These are phyloP conservation scores for Cryptococcus deneoformans DNA, from an alignment of 1,284 basidiomycete genomes.

Conservation along the genomic window DNA sequence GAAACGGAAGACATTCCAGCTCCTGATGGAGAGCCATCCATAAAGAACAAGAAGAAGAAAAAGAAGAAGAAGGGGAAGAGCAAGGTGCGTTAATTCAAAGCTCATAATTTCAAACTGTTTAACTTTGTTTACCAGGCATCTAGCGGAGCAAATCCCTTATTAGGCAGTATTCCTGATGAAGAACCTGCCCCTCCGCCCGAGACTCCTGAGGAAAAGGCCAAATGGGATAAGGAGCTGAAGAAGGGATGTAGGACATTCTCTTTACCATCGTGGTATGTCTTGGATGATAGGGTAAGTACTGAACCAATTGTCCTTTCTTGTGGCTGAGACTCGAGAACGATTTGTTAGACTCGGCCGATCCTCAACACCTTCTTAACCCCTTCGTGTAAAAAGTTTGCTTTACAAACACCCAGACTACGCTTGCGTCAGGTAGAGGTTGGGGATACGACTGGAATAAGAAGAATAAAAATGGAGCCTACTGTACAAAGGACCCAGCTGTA, in stretches of 20 bases:
- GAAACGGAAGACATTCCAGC: background rate
- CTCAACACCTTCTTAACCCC: conserved; percentile 32
- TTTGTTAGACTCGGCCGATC: conserved; percentile 4
- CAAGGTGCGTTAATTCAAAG: conserved; percentile 7
- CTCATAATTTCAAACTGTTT: no score
- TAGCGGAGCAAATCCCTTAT: background rate
- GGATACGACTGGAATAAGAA: conserved; percentile 34
- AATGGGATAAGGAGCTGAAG: conserved; percentile 25
- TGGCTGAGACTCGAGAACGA: background rate
- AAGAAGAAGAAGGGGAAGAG: conserved; percentile 14
- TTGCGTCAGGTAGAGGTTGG: conserved; percentile 32
- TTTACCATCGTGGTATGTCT: conserved; percentile 22
- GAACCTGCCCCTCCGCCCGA: conserved; percentile 12
- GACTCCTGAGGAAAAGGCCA: conserved; percentile 14
- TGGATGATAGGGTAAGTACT: conserved; percentile 23
- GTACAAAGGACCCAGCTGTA: conserved; percentile 47
- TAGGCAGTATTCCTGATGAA: conserved; percentile 24
- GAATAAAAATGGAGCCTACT: conserved; percentile 45
- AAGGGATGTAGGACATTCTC: conserved; percentile 10
- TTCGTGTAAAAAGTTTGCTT: conserved; percentile 24
- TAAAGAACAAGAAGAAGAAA: conserved; percentile 24
- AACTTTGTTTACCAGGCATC: no score
- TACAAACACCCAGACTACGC: conserved; percentile 31
- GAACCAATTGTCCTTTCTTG: no score
- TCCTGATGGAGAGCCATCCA: background rate